These are phyloP conservation scores for Dictyostelium purpureum DNA, from an alignment of 78 protist genomes.

Conservation along the genomic window DNA sequence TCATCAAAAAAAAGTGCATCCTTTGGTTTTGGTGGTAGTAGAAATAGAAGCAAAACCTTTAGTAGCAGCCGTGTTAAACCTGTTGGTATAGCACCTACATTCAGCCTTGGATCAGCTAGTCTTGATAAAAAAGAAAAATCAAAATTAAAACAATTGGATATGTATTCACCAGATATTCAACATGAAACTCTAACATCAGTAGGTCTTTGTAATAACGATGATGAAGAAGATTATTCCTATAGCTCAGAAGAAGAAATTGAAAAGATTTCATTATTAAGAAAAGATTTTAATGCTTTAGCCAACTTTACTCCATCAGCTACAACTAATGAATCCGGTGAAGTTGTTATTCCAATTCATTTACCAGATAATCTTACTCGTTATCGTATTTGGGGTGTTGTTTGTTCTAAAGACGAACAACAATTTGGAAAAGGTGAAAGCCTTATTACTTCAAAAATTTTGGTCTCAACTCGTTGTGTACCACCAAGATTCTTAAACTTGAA, in stretches of 20 bases:
- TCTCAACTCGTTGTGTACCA: constrained; percentile 74
- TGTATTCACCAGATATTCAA: background rate
- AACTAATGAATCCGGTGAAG: constrained; percentile 24
- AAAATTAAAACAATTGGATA: background rate
- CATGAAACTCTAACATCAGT: background rate
- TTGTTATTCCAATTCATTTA: constrained; percentile 35
- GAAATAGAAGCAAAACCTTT: background rate
- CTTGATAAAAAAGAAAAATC: background rate
- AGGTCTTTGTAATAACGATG: background rate
- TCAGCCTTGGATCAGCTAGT: background rate
- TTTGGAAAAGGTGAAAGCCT: constrained; percentile 52
- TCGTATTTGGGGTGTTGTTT: constrained; percentile 72
- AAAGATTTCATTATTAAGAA: constrained; percentile 15
- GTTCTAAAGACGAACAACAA: constrained; percentile 30
- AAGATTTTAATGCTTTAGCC: constrained; percentile 54
- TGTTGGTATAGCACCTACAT: no score
- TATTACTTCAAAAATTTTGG: constrained; percentile 40
- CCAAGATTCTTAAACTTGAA: constrained; percentile 58
- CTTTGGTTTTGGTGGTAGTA: constrained; percentile 1
- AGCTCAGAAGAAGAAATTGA: background rate
- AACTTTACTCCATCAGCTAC: constrained; percentile 67
- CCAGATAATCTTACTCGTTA: constrained; percentile 75
- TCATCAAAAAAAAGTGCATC: background rate
- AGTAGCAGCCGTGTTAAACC: no score
- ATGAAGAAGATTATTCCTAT: background rate